These are phyloP conservation scores for Bolboschoenoplectus hybrid DNA, from an alignment of 202 grass and related monocot species.

Conservation along the genomic window DNA sequence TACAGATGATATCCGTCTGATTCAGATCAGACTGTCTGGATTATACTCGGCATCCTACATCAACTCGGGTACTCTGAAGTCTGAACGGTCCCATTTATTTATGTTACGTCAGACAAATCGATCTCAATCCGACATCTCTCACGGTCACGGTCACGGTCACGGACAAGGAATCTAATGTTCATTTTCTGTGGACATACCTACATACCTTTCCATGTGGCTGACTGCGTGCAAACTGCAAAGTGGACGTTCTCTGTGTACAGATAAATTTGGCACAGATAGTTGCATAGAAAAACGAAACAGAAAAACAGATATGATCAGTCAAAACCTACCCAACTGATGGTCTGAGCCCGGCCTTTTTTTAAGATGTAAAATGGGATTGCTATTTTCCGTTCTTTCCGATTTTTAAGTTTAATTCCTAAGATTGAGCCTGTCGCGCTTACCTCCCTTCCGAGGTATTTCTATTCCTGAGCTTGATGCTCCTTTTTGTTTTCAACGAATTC, in stretches of 20 bases:
- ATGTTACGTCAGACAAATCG: too few species aligned
- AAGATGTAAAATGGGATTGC: neutral
- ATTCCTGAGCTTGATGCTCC: neutral
- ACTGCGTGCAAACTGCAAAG: neutral
- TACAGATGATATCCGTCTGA: neutral
- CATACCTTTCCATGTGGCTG: neutral
- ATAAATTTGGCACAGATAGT: too few species aligned
- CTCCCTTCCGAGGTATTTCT: neutral
- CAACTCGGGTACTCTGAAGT: neutral
- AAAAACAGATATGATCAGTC: too few species aligned
- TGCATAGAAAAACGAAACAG: too few species aligned
- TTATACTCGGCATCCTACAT: neutral
- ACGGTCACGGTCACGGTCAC: too few species aligned
- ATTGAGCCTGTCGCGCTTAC: neutral
- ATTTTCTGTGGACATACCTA: neutral
- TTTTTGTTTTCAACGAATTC: neutral
- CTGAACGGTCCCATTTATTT: too few species aligned
- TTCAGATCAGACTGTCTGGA: neutral
- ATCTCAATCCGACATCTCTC: too few species aligned
- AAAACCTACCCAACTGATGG: too few species aligned
- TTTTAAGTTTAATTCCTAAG: neutral
- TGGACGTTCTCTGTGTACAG: too few species aligned
- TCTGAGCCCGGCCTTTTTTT: neutral
- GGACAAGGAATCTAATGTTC: too few species aligned
- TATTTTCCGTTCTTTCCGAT: neutral